Conservation (phyloP, 257 asterid species). For the Primulina tabacum region DNA sequence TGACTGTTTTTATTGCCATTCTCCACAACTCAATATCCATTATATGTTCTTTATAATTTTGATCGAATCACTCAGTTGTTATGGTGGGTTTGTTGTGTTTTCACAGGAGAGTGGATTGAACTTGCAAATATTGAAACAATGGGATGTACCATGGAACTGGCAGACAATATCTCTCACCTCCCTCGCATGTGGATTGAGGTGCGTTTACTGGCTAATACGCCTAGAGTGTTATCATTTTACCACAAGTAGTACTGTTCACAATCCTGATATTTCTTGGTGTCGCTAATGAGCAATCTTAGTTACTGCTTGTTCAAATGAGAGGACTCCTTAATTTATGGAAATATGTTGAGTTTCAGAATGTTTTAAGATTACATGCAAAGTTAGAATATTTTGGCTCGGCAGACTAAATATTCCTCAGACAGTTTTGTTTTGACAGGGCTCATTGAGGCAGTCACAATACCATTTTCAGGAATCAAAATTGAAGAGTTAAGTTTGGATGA, state of each 20-base stretch:
- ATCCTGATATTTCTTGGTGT: neutral
- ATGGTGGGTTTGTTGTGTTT: conserved; percentile 17
- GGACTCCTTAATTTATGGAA: neutral
- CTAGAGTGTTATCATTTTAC: neutral
- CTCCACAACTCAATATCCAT: neutral
- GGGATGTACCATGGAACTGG: conserved; percentile 99
- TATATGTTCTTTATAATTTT: neutral
- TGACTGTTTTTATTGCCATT: conserved; percentile 2
- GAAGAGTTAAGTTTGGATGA: conserved; percentile 78
- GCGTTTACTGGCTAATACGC: conserved; percentile 26
- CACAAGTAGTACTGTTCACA: neutral
- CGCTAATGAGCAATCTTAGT: neutral
- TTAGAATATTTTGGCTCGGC: conserved; percentile 18
- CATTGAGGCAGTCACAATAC: conserved; percentile 74
- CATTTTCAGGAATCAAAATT: conserved; percentile 58
- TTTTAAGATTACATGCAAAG: conserved; percentile 2
- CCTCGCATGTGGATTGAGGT: conserved; percentile 97
- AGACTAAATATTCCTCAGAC: conserved; percentile 71
- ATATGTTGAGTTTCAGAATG: neutral
- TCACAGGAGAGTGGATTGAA: conserved; percentile 50
- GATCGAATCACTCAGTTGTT: conserved; percentile 10
- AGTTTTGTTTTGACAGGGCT: conserved; percentile 98
- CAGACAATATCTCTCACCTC: conserved; percentile 83
- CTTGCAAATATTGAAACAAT: conserved; percentile 69
- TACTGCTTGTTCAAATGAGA: neutral